phyloP scores from a whole-genome alignment of 208 protist species.

The Vickermania spadyakhi region DNA sequence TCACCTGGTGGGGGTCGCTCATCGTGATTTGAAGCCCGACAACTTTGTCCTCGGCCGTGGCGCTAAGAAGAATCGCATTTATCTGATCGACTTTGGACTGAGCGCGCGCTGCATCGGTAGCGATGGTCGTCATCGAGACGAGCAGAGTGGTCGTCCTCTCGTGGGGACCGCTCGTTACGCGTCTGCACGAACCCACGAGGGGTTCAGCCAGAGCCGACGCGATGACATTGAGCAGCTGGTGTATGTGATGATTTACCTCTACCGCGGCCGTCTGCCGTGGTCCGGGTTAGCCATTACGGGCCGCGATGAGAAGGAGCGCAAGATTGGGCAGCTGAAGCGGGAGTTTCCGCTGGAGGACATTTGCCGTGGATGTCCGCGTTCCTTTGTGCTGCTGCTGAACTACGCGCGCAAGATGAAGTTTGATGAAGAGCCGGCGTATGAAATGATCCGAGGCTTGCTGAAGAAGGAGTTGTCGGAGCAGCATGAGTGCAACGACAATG shows the following conservation, averaged over 20 bases:
- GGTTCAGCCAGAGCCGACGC: constrained; percentile 85
- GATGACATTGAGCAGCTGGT: constrained; percentile 89
- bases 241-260: constrained; percentile 95
- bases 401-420: constrained; percentile 65
- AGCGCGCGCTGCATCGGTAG: constrained; percentile 55
- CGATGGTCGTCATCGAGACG: constrained; percentile 54
- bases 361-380: constrained; percentile 49
- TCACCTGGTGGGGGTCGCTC: constrained; percentile 96
- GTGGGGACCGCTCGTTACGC: constrained; percentile 97
- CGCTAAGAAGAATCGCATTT: constrained; percentile 45
- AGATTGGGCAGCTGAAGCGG: constrained; percentile 52
- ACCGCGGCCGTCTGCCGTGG: constrained; percentile 93
- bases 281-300: constrained; percentile 86
- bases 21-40: constrained; percentile 98
- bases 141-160: constrained; percentile 87
- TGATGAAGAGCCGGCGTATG: constrained; percentile 54
- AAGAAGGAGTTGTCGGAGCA: constrained; percentile 28
- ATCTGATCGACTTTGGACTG: constrained; percentile 94
- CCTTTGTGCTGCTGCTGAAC: constrained; percentile 57
- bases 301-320: constrained; percentile 49
- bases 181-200: constrained; percentile 94
- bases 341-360: constrained; percentile 39
- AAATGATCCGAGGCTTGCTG: constrained; percentile 66
- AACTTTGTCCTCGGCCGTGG: constrained; percentile 98
- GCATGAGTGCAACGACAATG: background rate